A percentile compares a stretch with the other conserved stretches of the same genome.
These are phyloP conservation scores for Globisporangium recalcitrans DNA, from an alignment of 352 stramenopile genomes.

Conservation along the genomic window DNA sequence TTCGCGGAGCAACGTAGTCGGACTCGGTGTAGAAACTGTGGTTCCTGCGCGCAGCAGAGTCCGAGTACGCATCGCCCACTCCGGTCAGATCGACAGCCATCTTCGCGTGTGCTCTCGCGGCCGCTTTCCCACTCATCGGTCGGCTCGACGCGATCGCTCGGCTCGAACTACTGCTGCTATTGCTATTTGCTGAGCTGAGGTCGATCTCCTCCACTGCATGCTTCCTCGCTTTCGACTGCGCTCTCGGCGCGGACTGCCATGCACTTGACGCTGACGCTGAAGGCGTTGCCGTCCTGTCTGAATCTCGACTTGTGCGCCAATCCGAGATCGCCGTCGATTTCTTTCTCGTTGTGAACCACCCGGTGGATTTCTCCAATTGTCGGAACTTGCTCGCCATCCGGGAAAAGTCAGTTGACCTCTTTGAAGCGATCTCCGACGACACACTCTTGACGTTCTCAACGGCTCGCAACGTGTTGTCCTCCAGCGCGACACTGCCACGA, in stretches of 20 bases:
- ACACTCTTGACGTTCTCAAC: constrained; percentile 52
- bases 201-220: constrained; percentile 14
- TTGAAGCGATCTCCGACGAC: constrained; percentile 48
- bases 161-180: neutral
- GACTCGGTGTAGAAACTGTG: constrained; percentile 78
- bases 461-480: constrained; percentile 37
- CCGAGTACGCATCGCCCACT: constrained; percentile 27
- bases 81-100: constrained; percentile 44
- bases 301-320: constrained; percentile 9
- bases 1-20: constrained; percentile 31
- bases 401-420: constrained; percentile 59
- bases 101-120: constrained; percentile 40
- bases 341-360: constrained; percentile 46
- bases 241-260: constrained; percentile 1
- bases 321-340: constrained; percentile 26
- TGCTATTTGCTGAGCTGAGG: constrained; percentile 6
- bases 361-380: constrained; percentile 41
- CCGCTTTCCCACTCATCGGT: constrained; percentile 59
- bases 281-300: neutral
- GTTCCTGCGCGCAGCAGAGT: constrained; percentile 29
- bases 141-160: constrained; percentile 10
- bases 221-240: constrained; percentile 24
- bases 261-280: neutral
- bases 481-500: constrained; percentile 40
- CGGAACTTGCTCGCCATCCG: constrained; percentile 64